Base-by-base conservation (phyloP, 169 alveolate species). In the Cryptosporidium parvum region DNA sequence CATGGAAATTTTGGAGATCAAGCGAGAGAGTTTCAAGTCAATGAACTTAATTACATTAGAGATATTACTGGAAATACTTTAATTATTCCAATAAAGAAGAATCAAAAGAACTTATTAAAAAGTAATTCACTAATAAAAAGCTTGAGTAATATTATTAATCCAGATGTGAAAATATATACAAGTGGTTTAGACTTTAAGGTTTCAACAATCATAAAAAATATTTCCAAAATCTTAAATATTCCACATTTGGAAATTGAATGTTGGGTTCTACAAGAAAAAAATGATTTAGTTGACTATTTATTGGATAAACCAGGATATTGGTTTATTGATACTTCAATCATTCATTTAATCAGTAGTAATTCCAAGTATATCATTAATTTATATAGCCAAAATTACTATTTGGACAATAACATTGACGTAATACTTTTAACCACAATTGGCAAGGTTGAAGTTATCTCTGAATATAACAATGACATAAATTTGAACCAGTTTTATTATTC, bases 41-140 rank as follows among this genome's bases (percentile, higher is more conserved):
- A 70, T 3, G 86, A 73, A 33, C 56, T 73, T 1, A 37, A 33
- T 16, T n/a, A 53, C 37, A 9, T 21, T 56, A 29, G 51, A 58
- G 33, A 73, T 16, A 73, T 73, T 35, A n/a, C 37, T 23, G 53
- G 72, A n/a, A 37, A 8, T 37, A 73, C 86, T 8, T 58, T 73
- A 35, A 73, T 73, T 53, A 73, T 73, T 73, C 86, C 86, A 29
- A 33, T 73, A 18, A 73, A 58, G 29, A 56, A 48, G 45, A 23
- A 35, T 37, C 56, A 0, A 69, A 42, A n/a, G 7, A 16, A 26
- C n/a, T 39, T 21, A 16, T 39, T 2, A 14, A 69, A 14, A 7
- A 51, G 39, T 44, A 26, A 51, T 31, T 45, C 21, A 14, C 14
- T 70, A 10, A 18, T n/a, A 5, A 48, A 26, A 56, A 56, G 37